Conservation (phyloP, 2,329 filamentous ascomycete species). For the Verticillium isaacii region DNA sequence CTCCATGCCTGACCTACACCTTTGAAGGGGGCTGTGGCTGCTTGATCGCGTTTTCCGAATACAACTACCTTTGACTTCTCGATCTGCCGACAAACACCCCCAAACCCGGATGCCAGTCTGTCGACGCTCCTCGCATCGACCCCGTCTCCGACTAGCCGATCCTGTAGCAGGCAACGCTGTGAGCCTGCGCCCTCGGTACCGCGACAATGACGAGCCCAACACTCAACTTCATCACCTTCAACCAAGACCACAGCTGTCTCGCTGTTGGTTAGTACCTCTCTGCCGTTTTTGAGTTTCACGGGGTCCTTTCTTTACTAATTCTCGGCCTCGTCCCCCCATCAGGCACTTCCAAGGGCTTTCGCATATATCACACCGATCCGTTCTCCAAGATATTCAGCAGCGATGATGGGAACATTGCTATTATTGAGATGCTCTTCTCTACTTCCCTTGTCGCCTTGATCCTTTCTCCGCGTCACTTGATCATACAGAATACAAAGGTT, state of each 20-base stretch:
- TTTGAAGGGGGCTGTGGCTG: background rate
- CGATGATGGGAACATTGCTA: constrained; percentile 89
- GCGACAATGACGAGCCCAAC: constrained; percentile 59
- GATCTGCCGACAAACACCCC: background rate
- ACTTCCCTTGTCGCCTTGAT: constrained; percentile 94
- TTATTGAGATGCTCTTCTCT: constrained; percentile 98
- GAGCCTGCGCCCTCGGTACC: background rate
- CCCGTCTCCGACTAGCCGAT: background rate
- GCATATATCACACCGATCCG: constrained; percentile 94
- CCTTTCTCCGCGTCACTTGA: constrained; percentile 82
- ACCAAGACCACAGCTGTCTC: constrained; percentile 96
- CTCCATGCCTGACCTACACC: background rate
- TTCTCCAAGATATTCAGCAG: constrained; percentile 94
- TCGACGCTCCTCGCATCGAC: too few species aligned
- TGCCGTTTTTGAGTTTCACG: background rate
- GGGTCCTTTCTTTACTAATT: constrained; percentile 1
- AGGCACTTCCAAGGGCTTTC: constrained; percentile 92
- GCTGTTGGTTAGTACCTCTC: constrained; percentile 68
- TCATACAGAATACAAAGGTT: constrained; percentile 97
- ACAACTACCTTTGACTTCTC: background rate
- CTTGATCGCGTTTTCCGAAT: background rate
- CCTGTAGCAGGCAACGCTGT: background rate
- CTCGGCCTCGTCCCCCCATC: constrained; percentile 2
- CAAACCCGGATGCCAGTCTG: too few species aligned
- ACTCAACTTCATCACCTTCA: constrained; percentile 98